Percentiles rank a stretch among this genome's conserved stretches.
Evolutionary conservation across 177 flowering plant genomes (phyloP).

Genomic region (Vitis hybrid): DNA sequence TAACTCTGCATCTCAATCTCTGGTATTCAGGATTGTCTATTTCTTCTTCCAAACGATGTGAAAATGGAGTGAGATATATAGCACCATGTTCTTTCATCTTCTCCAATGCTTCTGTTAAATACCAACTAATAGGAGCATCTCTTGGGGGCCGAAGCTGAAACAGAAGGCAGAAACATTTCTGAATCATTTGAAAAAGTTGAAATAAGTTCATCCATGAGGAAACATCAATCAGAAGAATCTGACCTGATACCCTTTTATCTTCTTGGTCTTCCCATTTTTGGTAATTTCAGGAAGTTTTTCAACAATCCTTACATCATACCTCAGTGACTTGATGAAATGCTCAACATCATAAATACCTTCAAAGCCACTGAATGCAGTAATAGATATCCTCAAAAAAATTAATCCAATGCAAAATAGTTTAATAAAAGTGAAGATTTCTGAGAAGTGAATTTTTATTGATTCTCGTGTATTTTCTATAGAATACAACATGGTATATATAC

Average conservation of each 20-base stretch:
- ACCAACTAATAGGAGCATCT: constrained; percentile 94
- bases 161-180: neutral
- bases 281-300: constrained; percentile 76
- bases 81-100: constrained; percentile 97
- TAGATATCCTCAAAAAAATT: neutral
- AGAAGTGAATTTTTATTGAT: too few relatives aligned
- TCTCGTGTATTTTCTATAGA: too few relatives aligned
- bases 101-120: constrained; percentile 67
- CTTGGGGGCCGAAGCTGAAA: constrained; percentile 86
- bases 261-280: constrained; percentile 77
- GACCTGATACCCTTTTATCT: constrained; percentile 87
- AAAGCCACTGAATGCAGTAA: constrained; percentile 69
- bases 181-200: neutral
- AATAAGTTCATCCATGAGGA: neutral
- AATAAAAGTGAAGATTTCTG: too few relatives aligned
- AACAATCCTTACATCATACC: constrained; percentile 76
- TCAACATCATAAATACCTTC: constrained; percentile 93
- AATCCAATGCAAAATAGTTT: neutral
- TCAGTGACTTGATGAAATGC: constrained; percentile 78
- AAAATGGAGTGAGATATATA: constrained; percentile 95
- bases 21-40: constrained; percentile 93
- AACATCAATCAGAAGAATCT: neutral
- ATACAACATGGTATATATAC: too few relatives aligned
- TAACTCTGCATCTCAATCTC: constrained; percentile 92
- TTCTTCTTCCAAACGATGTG: constrained; percentile 97